Conservation (phyloP, 192 early-diverging fungal species). For the Coemansia biformis region DNA sequence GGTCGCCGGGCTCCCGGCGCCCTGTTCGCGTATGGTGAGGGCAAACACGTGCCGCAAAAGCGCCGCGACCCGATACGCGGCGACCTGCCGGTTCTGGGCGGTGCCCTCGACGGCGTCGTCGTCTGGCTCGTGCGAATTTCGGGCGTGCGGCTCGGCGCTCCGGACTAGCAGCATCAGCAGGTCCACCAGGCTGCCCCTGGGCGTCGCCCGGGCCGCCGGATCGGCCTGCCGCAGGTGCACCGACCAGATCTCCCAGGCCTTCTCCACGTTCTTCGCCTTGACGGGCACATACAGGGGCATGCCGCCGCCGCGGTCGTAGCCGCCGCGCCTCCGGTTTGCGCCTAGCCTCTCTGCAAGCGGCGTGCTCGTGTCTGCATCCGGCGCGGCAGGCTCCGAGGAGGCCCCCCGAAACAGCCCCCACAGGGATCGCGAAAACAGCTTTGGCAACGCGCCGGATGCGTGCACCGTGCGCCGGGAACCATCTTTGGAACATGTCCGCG, state of each 20-base stretch:
- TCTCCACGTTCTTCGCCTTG: conserved; percentile 31
- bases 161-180: conserved; percentile 19
- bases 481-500: too few relatives aligned
- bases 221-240: conserved; percentile 7
- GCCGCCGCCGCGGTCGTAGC: conserved; percentile 11
- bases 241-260: conserved; percentile 46
- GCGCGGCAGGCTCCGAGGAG: too few relatives aligned
- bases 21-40: background rate
- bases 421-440: background rate
- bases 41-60: conserved; percentile 17
- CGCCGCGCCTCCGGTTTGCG: conserved; percentile 10
- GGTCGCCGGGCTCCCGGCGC: too few relatives aligned
- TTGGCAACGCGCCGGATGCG: background rate
- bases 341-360: conserved; percentile 9
- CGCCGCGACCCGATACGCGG: conserved; percentile 9
- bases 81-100: background rate
- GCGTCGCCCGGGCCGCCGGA: background rate
- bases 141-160: background rate
- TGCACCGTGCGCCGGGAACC: background rate
- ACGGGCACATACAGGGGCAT: conserved; percentile 36
- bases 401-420: conserved; percentile 2
- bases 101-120: background rate
- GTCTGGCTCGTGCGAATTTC: too few relatives aligned
- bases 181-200: conserved; percentile 6
- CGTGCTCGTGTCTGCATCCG: background rate